Evolutionary conservation across 106 monocot species (phyloP), one percentile per base, ranked within the genome.

Genomic region (Platanthera zijinensis): DNA sequence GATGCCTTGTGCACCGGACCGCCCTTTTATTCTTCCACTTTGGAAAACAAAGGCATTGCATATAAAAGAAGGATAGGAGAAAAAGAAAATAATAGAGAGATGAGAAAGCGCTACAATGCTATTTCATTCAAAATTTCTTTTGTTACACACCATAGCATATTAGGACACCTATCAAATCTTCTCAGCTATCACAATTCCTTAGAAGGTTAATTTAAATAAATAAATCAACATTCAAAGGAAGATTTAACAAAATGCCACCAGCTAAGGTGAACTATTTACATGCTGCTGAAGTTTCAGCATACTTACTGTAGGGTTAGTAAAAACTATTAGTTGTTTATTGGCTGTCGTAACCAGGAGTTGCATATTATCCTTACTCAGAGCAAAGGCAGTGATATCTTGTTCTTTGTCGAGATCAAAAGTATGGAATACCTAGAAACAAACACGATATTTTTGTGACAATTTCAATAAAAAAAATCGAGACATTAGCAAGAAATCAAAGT

Each of bases 241-340:
- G 5, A 14, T 56, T 56, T 56, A 56, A 56, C 8, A 17, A 13
- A 56, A 3, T 11, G 56, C 56, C 39, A 39, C 56, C 56, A 12
- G 5, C 13, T 14, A 14, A 56, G 12, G 12, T 56, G 56, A 62
- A 62, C 0, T 62, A 66, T 66, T 66, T 66, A 30, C 66, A 66
- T 1, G 30, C 66, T 66, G 30, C 9, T 2, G 30, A 62, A 39
- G 22, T 32, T 11, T 2, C 5, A 22, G 57, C 6, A 79, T 10
- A 88, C 89, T 88, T 81, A 99, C 89, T 52, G 84, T 75, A 80
- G 99, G 99, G 79, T 94, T 86, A 21, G 94, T 90, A 84, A 94
- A 94, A 50, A 99, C 81, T 72, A 94, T 82, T 48, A 99, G 76
- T 72, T 99, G 84, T 63, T 88, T 99, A 86, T 94, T 86, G 21